These are phyloP conservation scores for Wickerhamiella infanticola DNA, from an alignment of 1,139 yeast species.

Conservation along the genomic window DNA sequence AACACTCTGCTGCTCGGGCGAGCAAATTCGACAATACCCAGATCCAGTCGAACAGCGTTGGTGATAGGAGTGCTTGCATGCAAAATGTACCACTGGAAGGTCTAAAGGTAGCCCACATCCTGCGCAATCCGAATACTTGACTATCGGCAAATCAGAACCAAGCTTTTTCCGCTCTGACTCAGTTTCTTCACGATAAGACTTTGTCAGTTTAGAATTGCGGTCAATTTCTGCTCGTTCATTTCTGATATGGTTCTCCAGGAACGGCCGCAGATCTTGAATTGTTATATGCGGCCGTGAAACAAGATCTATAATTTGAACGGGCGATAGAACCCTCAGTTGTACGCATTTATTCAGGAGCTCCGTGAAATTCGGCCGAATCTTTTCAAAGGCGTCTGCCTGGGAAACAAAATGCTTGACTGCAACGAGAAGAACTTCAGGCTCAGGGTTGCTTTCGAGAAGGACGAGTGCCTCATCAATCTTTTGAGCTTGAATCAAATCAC, in stretches of 20 bases:
- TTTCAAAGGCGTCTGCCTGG: constrained; percentile 12
- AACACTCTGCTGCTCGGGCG: constrained; percentile 51
- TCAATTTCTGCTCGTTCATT: constrained; percentile 49
- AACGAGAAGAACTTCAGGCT: constrained; percentile 5
- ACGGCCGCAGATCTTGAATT: constrained; percentile 58
- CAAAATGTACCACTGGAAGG: constrained; percentile 69
- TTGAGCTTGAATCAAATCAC: constrained; percentile 5
- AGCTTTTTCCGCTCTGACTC: constrained; percentile 38
- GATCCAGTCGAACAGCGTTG: constrained; percentile 49
- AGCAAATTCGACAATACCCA: constrained; percentile 54
- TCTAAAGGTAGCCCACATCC: constrained; percentile 58
- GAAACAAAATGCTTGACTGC: constrained; percentile 9
- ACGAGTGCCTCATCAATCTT: constrained; percentile 6
- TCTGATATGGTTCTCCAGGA: constrained; percentile 47
- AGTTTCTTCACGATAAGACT: constrained; percentile 57
- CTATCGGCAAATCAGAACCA: constrained; percentile 39
- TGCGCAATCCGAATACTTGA: constrained; percentile 56
- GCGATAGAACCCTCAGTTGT: not conserved
- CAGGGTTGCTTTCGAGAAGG: constrained; percentile 1
- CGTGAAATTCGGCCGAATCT: constrained; percentile 7
- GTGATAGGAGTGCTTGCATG: constrained; percentile 79
- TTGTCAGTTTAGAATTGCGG: constrained; percentile 50
- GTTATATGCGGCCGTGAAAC: constrained; percentile 39
- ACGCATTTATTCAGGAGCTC: not conserved
- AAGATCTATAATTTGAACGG: not conserved